Evolutionary conservation across 306 rosid species (phyloP).

Genomic region (Ziziphus jujuba): DNA sequence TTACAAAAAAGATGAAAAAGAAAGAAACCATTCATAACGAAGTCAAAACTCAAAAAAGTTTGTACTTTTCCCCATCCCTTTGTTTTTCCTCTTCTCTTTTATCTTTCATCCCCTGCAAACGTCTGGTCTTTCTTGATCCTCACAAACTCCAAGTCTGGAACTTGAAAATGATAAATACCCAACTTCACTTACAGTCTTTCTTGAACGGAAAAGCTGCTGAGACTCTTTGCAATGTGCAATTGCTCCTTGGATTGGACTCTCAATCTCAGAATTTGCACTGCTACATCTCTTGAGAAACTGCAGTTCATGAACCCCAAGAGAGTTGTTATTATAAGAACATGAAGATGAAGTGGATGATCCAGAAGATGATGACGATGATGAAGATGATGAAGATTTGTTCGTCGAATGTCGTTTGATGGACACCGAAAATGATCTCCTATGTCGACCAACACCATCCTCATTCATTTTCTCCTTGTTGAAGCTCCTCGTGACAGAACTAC

Average conservation of each 20-base stretch:
- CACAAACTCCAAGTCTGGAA: constrained; percentile 47
- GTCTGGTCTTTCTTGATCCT: constrained; percentile 51
- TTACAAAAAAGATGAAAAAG: not conserved
- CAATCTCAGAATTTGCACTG: constrained; percentile 77
- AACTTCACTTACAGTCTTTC: constrained; percentile 48
- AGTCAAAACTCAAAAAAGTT: constrained; percentile 4
- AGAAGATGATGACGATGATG: constrained; percentile 15
- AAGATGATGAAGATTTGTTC: constrained; percentile 34
- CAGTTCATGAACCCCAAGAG: constrained; percentile 41
- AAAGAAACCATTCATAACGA: not conserved
- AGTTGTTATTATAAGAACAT: constrained; percentile 50
- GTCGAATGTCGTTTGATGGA: constrained; percentile 62
- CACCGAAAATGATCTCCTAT: constrained; percentile 81
- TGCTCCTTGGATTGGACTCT: constrained; percentile 92
- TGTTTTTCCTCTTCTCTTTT: constrained; percentile 9
- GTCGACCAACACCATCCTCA: constrained; percentile 42
- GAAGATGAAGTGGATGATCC: constrained; percentile 31
- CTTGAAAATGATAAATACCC: constrained; percentile 54
- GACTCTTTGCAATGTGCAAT: constrained; percentile 96
- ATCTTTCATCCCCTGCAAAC: constrained; percentile 55
- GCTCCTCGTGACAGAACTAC: constrained; percentile 20
- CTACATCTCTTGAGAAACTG: constrained; percentile 71
- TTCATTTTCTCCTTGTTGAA: constrained; percentile 43
- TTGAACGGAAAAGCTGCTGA: constrained; percentile 49
- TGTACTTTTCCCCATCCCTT: constrained; percentile 12